These are phyloP conservation scores for Arachis stenosperma DNA, from an alignment of 306 rosid genomes.

Conservation along the genomic window DNA sequence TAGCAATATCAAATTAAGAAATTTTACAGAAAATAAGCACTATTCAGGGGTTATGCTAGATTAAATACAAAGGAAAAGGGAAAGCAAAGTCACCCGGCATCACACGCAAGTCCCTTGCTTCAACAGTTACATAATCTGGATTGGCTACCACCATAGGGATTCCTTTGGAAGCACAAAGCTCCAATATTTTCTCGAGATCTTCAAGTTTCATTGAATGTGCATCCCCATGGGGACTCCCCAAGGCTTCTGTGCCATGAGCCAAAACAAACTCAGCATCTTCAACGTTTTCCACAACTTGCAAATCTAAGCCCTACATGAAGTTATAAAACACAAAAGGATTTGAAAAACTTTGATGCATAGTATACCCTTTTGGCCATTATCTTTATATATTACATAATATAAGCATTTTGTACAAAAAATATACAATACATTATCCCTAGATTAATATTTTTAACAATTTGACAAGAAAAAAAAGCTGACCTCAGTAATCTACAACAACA, in stretches of 20 bases:
- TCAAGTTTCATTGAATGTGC: constrained; percentile 65
- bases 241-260: constrained; percentile 96
- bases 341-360: constrained; percentile 20
- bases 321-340: constrained; percentile 25
- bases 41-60: neutral
- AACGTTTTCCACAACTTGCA: constrained; percentile 77
- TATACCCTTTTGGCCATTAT: constrained; percentile 3
- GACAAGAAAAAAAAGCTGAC: constrained; percentile 18
- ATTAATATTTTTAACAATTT: constrained; percentile 3
- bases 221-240: constrained; percentile 75
- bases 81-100: constrained; percentile 80
- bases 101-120: constrained; percentile 81
- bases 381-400: constrained; percentile 2
- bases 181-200: constrained; percentile 76
- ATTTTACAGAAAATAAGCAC: neutral
- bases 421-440: neutral
- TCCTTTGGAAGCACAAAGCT: constrained; percentile 73
- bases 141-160: constrained; percentile 99
- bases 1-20: constrained; percentile 18
- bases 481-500: constrained; percentile 17
- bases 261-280: constrained; percentile 89
- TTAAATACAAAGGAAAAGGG: constrained; percentile 18
- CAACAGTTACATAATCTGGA: constrained; percentile 96
- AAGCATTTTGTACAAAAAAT: neutral
- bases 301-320: constrained; percentile 70